Conservation (phyloP, 345 rosid genomes). For the thale cress (Arabidopsis thaliana) region DNA sequence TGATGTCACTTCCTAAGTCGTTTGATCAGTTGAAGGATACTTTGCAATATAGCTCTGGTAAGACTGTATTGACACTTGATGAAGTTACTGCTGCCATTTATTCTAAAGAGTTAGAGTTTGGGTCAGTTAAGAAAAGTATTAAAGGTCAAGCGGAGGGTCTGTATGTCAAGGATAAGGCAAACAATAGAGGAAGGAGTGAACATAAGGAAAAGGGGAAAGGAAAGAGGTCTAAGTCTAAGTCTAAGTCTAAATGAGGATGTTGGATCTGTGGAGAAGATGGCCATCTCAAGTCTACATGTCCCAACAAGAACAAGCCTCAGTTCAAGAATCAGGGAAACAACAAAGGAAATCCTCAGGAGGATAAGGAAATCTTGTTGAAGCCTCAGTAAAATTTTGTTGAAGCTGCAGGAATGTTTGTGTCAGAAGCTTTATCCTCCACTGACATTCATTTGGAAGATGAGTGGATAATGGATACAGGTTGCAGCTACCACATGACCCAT, state of each 20-base stretch:
- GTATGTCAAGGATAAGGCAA: not conserved
- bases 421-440: not conserved
- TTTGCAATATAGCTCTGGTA: not conserved
- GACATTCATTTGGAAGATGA: not conserved
- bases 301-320: not conserved
- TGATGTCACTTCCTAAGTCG: not conserved
- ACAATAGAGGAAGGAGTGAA: not conserved
- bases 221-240: not conserved
- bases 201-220: not conserved
- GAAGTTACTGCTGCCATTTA: not conserved
- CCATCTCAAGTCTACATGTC: not conserved
- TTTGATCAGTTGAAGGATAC: not conserved
- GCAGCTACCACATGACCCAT: constrained; percentile 7
- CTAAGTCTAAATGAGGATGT: not conserved
- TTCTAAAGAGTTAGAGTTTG: not conserved
- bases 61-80: rapidly evolving
- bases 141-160: not conserved
- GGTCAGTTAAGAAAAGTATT: not conserved
- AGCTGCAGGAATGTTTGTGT: not conserved
- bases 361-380: not conserved
- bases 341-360: not conserved
- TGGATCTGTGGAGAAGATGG: not conserved
- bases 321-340: not conserved
- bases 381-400: too few relatives aligned
- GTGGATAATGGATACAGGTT: not conserved